Conservation (phyloP, 2,329 filamentous ascomycete genomes). For the Dothideomycetes sp. region DNA sequence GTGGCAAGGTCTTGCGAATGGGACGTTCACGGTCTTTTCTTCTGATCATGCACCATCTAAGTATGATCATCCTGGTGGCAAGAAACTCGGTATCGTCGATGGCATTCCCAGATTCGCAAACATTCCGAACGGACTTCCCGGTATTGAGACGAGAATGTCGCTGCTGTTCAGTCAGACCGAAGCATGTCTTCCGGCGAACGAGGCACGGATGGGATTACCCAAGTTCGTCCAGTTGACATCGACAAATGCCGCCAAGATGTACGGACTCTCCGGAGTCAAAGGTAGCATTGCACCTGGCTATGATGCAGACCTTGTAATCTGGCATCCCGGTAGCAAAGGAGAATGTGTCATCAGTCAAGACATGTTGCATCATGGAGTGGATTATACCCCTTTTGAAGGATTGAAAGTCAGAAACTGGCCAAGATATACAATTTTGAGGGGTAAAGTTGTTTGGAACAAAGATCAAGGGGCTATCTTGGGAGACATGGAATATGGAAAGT, state of each 20-base stretch:
- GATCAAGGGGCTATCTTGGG: slow-evolving; percentile 41
- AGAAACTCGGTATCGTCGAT: slow-evolving; percentile 30
- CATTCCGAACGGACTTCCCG: slow-evolving; percentile 37
- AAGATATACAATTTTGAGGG: slow-evolving; percentile 50
- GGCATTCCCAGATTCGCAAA: slow-evolving; percentile 30
- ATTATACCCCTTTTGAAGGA: slow-evolving; percentile 56
- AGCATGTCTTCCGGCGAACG: slow-evolving; percentile 20
- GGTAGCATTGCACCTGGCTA: slow-evolving; percentile 34
- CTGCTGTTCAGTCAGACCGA: slow-evolving; percentile 30
- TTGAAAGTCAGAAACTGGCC: slow-evolving; percentile 51
- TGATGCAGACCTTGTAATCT: slow-evolving; percentile 37
- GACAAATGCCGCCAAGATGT: slow-evolving; percentile 37
- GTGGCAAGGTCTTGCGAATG: slow-evolving; percentile 28
- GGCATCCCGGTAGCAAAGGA: slow-evolving; percentile 28
- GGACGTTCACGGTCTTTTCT: slow-evolving; percentile 27
- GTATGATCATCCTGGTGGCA: slow-evolving; percentile 30
- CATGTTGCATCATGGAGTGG: slow-evolving; percentile 52
- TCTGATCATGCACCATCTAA: slow-evolving; percentile 32
- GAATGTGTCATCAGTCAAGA: slow-evolving; percentile 27
- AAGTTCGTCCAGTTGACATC: slow-evolving; percentile 38
- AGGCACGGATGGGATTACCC: slow-evolving; percentile 25
- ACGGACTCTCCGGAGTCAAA: slow-evolving; percentile 33
- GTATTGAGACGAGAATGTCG: slow-evolving; percentile 34
- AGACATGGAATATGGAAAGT: slow-evolving; percentile 26
- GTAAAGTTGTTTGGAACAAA: slow-evolving; percentile 49